Percentiles rank a stretch among this genome's conserved stretches.
Evolutionary conservation across 805 yeast genomes (phyloP).

Genomic region (Blastobotrys americana): DNA sequence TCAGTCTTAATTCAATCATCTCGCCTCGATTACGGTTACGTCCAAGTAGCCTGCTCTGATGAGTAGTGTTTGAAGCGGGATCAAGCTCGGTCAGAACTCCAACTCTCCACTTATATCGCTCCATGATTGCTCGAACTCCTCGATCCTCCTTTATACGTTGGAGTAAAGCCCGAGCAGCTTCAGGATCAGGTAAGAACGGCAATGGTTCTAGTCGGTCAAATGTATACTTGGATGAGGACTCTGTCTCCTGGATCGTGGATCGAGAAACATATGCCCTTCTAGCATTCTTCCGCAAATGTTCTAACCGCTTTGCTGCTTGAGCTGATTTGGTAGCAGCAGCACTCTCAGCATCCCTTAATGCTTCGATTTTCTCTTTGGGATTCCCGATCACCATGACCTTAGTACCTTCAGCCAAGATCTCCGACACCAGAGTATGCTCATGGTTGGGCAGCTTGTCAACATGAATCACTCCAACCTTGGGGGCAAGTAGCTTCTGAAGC

Average conservation of each 20-base stretch:
- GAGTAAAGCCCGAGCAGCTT: slow-evolving; percentile 25
- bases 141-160: slow-evolving; percentile 29
- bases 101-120: slow-evolving; percentile 30
- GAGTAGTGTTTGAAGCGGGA: slow-evolving; percentile 32
- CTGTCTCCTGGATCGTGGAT: slow-evolving; percentile 10
- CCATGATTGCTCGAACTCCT: slow-evolving; percentile 33
- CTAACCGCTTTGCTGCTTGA: slow-evolving; percentile 13
- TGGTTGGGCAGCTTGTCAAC: slow-evolving; percentile 12
- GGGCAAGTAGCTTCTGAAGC: slow-evolving; percentile 27
- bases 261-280: slow-evolving; percentile 9
- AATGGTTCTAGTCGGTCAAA: slow-evolving; percentile 28
- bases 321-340: slow-evolving; percentile 18
- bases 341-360: slow-evolving; percentile 20
- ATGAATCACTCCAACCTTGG: slow-evolving; percentile 24
- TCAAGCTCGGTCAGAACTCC: slow-evolving; percentile 34
- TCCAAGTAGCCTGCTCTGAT: slow-evolving; percentile 26
- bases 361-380: slow-evolving; percentile 20
- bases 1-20: slow-evolving; percentile 31
- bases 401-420: slow-evolving; percentile 12
- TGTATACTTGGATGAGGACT: slow-evolving; percentile 23
- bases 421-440: slow-evolving; percentile 11
- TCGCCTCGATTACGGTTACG: slow-evolving; percentile 31
- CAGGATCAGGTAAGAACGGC: slow-evolving; percentile 27
- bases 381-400: slow-evolving; percentile 29
- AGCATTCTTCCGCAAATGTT: slow-evolving; percentile 10